A percentile compares a stretch with the other conserved stretches of the same genome.
Conservation (phyloP, 306 rosid genomes). For the Acacia melanoxylon region DNA sequence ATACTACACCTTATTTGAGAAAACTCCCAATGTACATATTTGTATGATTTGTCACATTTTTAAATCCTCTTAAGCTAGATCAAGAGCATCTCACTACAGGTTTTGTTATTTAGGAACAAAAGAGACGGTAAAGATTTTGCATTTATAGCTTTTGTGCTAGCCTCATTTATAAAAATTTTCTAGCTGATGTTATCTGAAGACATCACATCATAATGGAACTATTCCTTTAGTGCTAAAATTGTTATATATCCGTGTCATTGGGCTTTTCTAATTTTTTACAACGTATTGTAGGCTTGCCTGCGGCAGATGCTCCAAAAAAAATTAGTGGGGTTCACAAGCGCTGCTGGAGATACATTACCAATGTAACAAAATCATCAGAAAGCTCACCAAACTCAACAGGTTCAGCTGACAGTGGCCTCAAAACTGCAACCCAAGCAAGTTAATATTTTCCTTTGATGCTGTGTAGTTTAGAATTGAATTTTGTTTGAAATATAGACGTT, state of each 20-base stretch:
- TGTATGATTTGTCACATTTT: background rate
- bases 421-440: constrained; percentile 58
- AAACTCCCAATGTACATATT: background rate
- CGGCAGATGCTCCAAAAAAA: constrained; percentile 77
- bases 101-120: background rate
- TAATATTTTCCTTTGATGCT: constrained; percentile 37
- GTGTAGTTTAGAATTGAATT: constrained; percentile 23
- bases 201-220: background rate
- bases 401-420: constrained; percentile 45
- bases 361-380: constrained; percentile 41
- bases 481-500: constrained; percentile 23
- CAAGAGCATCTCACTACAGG: background rate
- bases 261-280: constrained; percentile 25
- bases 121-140: background rate
- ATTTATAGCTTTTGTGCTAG: constrained; percentile 7
- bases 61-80: background rate
- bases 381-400: constrained; percentile 38
- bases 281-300: constrained; percentile 65
- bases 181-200: background rate
- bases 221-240: background rate
- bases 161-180: background rate
- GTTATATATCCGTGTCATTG: constrained; percentile 13
- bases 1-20: background rate
- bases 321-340: constrained; percentile 98
- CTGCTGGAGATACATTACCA: constrained; percentile 84